phyloP scores from a whole-genome alignment of 129 eudicot genomes.

The Tagetes erecta region DNA sequence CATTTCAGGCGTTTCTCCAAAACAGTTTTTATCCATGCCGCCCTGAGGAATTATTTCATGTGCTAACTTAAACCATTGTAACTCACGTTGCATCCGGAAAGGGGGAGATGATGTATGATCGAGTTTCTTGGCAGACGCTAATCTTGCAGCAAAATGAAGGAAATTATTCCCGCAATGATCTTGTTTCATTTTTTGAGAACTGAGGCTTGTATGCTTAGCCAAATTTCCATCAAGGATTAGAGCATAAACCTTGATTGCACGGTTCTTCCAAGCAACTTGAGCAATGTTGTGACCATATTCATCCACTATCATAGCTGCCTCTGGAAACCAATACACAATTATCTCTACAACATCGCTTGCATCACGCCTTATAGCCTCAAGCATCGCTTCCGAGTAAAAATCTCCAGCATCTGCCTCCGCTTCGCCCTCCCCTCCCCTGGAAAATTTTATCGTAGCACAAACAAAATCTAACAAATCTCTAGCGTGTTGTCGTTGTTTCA shows the following conservation, averaged over 20 bases:
- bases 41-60: not conserved
- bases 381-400: not conserved
- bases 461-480: not conserved
- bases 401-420: too few species aligned
- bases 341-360: not conserved
- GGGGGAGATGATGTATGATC: not conserved
- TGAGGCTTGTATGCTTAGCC: not conserved
- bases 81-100: not conserved
- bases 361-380: slow-evolving; percentile 8
- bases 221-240: not conserved
- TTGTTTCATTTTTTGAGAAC: not conserved
- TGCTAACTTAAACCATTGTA: slow-evolving; percentile 8
- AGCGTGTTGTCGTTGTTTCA: not conserved
- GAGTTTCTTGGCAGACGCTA: not conserved
- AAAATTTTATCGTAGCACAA: not conserved
- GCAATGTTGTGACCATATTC: slow-evolving; percentile 13
- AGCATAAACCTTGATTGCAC: not conserved
- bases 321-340: not conserved
- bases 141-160: slow-evolving; percentile 13
- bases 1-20: slow-evolving; percentile 18
- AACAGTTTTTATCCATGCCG: not conserved
- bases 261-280: slow-evolving; percentile 2
- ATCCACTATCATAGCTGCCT: not conserved
- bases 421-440: too few species aligned
- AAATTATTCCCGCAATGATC: not conserved